phyloP scores from a whole-genome alignment of 2,329 filamentous ascomycete species.

The Talaromyces sp. region DNA sequence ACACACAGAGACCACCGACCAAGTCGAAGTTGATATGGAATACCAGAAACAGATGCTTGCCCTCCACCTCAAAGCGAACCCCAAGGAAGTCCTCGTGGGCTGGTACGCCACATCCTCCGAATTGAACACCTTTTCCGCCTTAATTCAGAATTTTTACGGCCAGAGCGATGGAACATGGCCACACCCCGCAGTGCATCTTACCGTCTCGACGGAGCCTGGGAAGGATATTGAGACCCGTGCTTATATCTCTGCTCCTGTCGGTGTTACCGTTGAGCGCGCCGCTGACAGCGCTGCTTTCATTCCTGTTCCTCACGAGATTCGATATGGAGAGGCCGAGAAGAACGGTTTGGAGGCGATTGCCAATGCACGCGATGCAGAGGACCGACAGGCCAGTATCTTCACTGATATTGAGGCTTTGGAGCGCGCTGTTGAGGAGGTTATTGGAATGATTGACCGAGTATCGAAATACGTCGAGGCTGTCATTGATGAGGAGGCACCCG shows the following conservation, averaged over 20 bases:
- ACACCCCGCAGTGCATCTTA: slow-evolving; percentile 95
- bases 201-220: slow-evolving; percentile 84
- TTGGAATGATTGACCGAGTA: slow-evolving; percentile 86
- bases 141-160: slow-evolving; percentile 99
- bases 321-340: slow-evolving; percentile 77
- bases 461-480: slow-evolving; percentile 90
- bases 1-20: slow-evolving; percentile 96
- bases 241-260: slow-evolving; percentile 93
- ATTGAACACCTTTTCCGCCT: slow-evolving; percentile 95
- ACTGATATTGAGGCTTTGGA: slow-evolving; percentile 89
- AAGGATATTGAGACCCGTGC: slow-evolving; percentile 84
- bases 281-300: slow-evolving; percentile 97
- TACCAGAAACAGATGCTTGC: slow-evolving; percentile 99
- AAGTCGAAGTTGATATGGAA: slow-evolving; percentile 99
- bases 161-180: slow-evolving; percentile 96
- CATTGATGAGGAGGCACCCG: slow-evolving; percentile 79
- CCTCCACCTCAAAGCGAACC: slow-evolving; percentile 88
- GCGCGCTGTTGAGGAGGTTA: slow-evolving; percentile 78
- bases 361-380: slow-evolving; percentile 73
- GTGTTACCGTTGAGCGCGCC: slow-evolving; percentile 89
- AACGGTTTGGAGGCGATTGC: slow-evolving; percentile 79
- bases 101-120: slow-evolving; percentile 98
- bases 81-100: slow-evolving; percentile 88
- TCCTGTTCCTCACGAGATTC: slow-evolving; percentile 90
- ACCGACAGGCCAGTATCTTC: slow-evolving; percentile 67